phyloP scores from a whole-genome alignment of 2,329 filamentous ascomycete species.

The Penicillium corylophilum region DNA sequence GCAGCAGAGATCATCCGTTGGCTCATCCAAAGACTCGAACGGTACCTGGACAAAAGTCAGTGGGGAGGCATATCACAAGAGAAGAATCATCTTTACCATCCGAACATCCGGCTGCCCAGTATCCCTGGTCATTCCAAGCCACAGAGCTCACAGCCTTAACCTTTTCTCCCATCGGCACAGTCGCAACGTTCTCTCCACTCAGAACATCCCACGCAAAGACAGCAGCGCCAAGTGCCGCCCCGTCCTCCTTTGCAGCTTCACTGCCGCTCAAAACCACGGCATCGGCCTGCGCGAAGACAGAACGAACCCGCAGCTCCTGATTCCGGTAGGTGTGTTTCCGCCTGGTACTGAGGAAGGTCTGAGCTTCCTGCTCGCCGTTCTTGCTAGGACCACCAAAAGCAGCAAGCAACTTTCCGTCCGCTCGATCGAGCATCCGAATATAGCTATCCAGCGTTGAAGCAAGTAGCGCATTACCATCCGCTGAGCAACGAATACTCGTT shows the following conservation, averaged over 20 bases:
- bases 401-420: conserved; percentile 69
- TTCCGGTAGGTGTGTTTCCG: conserved; percentile 53
- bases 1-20: conserved; percentile 1
- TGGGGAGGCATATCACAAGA: not conserved
- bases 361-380: conserved; percentile 43
- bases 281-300: conserved; percentile 72
- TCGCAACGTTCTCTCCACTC: conserved; percentile 66
- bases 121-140: conserved; percentile 45
- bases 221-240: conserved; percentile 25
- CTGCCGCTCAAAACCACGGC: conserved; percentile 77
- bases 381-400: conserved; percentile 58
- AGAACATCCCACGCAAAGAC: conserved; percentile 76
- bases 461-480: conserved; percentile 71
- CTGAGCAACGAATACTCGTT: conserved; percentile 71
- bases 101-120: conserved; percentile 44
- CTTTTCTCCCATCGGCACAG: conserved; percentile 48
- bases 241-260: conserved; percentile 52
- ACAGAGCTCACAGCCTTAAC: conserved; percentile 48
- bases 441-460: conserved; percentile 74
- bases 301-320: conserved; percentile 70
- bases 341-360: conserved; percentile 15
- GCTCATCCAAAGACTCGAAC: conserved; percentile 25
- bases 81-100: conserved; percentile 35
- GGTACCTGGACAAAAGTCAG: conserved; percentile 19
- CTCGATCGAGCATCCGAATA: conserved; percentile 77